Base-by-base conservation (phyloP, 495 filamentous ascomycete species). In the Aspergillus bertholletiae region DNA sequence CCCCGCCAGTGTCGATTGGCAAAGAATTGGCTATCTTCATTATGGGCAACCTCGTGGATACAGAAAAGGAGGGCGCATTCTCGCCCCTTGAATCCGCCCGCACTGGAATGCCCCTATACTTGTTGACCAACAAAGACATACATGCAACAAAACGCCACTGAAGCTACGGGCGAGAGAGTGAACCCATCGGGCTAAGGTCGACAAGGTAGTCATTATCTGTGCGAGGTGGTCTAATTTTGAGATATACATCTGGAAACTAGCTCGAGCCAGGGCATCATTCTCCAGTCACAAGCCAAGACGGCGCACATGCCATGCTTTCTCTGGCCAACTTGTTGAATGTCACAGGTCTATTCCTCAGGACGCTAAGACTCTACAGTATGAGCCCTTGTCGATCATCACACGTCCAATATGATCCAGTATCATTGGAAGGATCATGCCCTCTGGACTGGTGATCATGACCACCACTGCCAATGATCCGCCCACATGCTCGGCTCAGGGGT, bases 401-500 rank as follows among this genome's bases (percentile, higher is more conserved):
- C 37, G 15, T 40, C 18, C 15, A 17, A 6, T 5, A 2, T 40
- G 37, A 43, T 43, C 17, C 11, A 22, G 18, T 21, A 21, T 22
- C 39, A 43, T n/a, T n/a, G n/a, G n/a, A n/a, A 40, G 37, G 37
- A 8, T 17, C 37, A 32, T n/a, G 13, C 34, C 13, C 2, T 35
- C 27, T 30, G 21, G 30, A 11, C 49, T 17, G 22, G 18, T 30
- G 24, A 18, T 30, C 34, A 52, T 12, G 30, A 50, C 12, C 24
- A 35, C 18, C 28, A 20, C n/a, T 48, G 28, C 50, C 50, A 53
- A 53, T 53, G 40, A 45, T 45, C 40, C 26, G 20, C 26, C 27
- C 51, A 53, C 51, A 46, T 53, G 51, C 51, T 23, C 27, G n/a
- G 40, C 22, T 45, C 40, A 53, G 40, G 40, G 43, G 27, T n/a